Evolutionary conservation across 2,329 filamentous ascomycete genomes (phyloP).

Genomic region (Albophoma yamanashiensis): DNA sequence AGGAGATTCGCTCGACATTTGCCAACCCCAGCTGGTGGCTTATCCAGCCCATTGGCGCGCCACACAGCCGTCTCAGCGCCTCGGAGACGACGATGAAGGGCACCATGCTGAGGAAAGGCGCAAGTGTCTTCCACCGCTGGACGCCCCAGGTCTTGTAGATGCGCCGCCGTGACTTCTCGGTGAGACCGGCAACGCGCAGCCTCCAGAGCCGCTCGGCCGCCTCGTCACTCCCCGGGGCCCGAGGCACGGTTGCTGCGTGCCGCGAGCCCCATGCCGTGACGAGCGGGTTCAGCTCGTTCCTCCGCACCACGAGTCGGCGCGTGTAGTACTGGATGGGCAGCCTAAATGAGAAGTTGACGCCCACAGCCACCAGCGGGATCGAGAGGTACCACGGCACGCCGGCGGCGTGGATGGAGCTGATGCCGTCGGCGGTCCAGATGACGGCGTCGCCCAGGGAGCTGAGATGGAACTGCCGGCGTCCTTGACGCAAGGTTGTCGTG

Average conservation of each 20-base stretch:
- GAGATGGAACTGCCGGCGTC: conserved; percentile 21
- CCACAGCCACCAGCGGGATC: conserved; percentile 40
- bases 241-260: conserved; percentile 8
- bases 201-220: conserved; percentile 10
- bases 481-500: background rate
- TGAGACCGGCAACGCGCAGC: conserved; percentile 13
- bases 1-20: conserved; percentile 8
- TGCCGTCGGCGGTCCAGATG: conserved; percentile 27
- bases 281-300: conserved; percentile 18
- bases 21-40: conserved; percentile 19
- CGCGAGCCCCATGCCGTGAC: conserved; percentile 19
- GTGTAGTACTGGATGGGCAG: conserved; percentile 36
- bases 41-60: conserved; percentile 18
- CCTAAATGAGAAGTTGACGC: conserved; percentile 32
- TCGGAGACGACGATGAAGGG: conserved; percentile 42
- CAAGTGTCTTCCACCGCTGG: conserved; percentile 35
- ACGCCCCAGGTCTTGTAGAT: conserved; percentile 29
- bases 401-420: conserved; percentile 32
- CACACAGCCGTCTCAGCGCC: conserved; percentile 34
- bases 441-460: conserved; percentile 21
- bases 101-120: conserved; percentile 28
- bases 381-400: conserved; percentile 42
- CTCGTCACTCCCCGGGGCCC: conserved; percentile 1
- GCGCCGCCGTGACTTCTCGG: conserved; percentile 17
- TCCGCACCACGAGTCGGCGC: conserved; percentile 17